Percentiles rank a stretch among this genome's conserved stretches.
Conservation (phyloP, 73 alveolate genomes). For the Uronychia binucleata region DNA sequence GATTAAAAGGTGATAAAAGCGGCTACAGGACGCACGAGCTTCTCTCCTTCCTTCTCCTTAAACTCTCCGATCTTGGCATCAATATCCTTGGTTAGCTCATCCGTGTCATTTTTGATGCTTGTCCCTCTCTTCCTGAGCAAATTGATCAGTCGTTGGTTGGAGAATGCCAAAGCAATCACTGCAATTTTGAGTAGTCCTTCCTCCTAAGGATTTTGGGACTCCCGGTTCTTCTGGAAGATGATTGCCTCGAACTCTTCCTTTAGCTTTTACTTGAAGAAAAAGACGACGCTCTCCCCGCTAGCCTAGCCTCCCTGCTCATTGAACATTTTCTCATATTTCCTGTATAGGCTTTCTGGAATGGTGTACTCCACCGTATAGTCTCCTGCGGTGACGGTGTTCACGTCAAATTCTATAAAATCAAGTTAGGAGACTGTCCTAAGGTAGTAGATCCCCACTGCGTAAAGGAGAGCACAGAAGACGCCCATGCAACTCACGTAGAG, state of each 20-base stretch:
- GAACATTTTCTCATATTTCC: not conserved
- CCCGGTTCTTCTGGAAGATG: not conserved
- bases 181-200: conserved; percentile 25
- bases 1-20: conserved; percentile 57
- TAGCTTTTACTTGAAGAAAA: not conserved
- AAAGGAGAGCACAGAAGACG: conserved; percentile 16
- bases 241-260: not conserved
- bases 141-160: conserved; percentile 24
- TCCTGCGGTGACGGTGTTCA: conserved; percentile 38
- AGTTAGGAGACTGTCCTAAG: conserved; percentile 1
- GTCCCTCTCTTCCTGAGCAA: conserved; percentile 48
- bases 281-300: not conserved
- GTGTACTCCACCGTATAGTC: conserved; percentile 31
- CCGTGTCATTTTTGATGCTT: not conserved
- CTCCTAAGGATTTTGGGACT: not conserved
- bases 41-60: not conserved
- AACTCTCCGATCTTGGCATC: conserved; percentile 24
- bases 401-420: conserved; percentile 19
- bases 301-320: not conserved
- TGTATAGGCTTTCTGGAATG: conserved; percentile 2
- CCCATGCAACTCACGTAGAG: conserved; percentile 28
- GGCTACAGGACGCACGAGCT: conserved; percentile 37
- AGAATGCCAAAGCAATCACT: conserved; percentile 42
- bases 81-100: not conserved
- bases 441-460: conserved; percentile 10